These are phyloP conservation scores for Filosporella fistucella DNA, from an alignment of 495 filamentous ascomycete species.

Conservation along the genomic window DNA sequence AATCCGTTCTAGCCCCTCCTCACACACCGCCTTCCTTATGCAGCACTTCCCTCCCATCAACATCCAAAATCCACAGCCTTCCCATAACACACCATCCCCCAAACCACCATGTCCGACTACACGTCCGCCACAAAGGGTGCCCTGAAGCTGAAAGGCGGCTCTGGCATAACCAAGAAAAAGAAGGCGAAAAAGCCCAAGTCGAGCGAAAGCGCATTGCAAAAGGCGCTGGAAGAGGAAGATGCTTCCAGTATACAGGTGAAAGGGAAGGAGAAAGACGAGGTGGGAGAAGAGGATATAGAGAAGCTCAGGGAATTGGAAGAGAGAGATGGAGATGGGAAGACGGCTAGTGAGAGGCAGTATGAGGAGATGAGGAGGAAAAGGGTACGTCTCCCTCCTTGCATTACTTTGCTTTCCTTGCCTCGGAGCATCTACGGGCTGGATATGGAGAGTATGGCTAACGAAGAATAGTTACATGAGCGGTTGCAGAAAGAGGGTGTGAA, in stretches of 20 bases:
- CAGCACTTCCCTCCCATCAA: no score
- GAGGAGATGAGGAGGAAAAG: slow-evolving; percentile 76
- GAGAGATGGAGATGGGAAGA: slow-evolving; percentile 52
- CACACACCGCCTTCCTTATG: no score
- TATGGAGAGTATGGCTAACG: neutral
- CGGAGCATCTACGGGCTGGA: neutral
- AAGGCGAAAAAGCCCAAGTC: slow-evolving; percentile 46
- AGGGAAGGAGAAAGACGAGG: slow-evolving; percentile 19
- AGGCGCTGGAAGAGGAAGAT: slow-evolving; percentile 26
- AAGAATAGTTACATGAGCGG: slow-evolving; percentile 57
- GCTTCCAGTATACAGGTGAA: slow-evolving; percentile 9
- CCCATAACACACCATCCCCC: neutral
- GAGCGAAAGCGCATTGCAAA: slow-evolving; percentile 27
- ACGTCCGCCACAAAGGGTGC: slow-evolving; percentile 67
- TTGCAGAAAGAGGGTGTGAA: slow-evolving; percentile 68
- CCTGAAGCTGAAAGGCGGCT: slow-evolving; percentile 76
- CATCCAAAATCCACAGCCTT: no score
- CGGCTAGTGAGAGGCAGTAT: slow-evolving; percentile 76
- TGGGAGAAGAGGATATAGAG: slow-evolving; percentile 11
- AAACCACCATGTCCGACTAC: slow-evolving; percentile 33
- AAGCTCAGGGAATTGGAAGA: slow-evolving; percentile 10
- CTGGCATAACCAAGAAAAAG: slow-evolving; percentile 52
- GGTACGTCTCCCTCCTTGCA: slow-evolving; percentile 45
- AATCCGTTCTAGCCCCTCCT: no score
- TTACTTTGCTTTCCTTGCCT: neutral